phyloP scores from a whole-genome alignment of 352 stramenopile genomes.

The Phytophthora hybrid region DNA sequence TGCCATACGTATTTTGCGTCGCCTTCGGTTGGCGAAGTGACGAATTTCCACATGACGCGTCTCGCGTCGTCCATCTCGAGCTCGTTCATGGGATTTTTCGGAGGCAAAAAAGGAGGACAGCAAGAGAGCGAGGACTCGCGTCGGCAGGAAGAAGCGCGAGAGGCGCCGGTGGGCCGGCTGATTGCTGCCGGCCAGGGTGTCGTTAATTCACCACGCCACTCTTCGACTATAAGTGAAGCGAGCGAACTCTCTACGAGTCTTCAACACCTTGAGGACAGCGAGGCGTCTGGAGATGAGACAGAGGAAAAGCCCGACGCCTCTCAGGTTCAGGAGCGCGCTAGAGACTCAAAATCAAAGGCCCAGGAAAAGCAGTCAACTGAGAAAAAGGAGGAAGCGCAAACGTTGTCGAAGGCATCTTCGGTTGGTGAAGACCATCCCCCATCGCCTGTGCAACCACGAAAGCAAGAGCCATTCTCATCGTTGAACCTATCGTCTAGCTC shows the following conservation, averaged over 20 bases:
- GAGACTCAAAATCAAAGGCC: slow-evolving; percentile 4
- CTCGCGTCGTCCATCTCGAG: slow-evolving; percentile 81
- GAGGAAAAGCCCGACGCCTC: slow-evolving; percentile 39
- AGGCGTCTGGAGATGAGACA: slow-evolving; percentile 37
- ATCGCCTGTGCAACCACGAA: neutral
- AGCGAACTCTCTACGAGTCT: slow-evolving; percentile 42
- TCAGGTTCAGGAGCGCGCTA: slow-evolving; percentile 10
- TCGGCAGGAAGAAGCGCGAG: slow-evolving; percentile 43
- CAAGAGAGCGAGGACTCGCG: slow-evolving; percentile 36
- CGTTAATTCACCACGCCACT: slow-evolving; percentile 38
- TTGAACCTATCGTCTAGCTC: slow-evolving; percentile 24
- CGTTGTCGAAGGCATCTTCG: neutral
- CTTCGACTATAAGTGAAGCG: slow-evolving; percentile 42
- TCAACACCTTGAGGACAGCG: slow-evolving; percentile 34
- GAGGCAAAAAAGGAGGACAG: slow-evolving; percentile 37
- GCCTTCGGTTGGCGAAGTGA: slow-evolving; percentile 77
- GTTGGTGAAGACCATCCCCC: neutral
- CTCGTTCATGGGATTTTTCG: slow-evolving; percentile 81
- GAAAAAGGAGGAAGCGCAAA: slow-evolving; percentile 15
- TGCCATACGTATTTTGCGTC: slow-evolving; percentile 89
- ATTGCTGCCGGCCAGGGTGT: slow-evolving; percentile 70
- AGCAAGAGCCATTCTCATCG: slow-evolving; percentile 19
- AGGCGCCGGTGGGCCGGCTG: slow-evolving; percentile 64
- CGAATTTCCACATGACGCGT: slow-evolving; percentile 86
- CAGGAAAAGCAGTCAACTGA: slow-evolving; percentile 1